Percentiles rank a stretch among this genome's conserved stretches.
Conservation (phyloP, 1,284 basidiomycete genomes). For the Chiua sp. region DNA sequence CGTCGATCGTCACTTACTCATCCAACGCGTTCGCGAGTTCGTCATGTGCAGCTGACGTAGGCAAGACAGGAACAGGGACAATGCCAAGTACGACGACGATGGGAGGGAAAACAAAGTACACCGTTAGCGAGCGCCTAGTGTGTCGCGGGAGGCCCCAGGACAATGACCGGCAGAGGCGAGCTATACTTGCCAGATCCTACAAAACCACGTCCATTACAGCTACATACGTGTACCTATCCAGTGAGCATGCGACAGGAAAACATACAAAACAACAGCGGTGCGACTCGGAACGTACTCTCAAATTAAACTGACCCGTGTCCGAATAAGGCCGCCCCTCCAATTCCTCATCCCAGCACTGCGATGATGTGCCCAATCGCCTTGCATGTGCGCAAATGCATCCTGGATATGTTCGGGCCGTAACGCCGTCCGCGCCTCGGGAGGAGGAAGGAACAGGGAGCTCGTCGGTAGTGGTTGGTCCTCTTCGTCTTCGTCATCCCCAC, state of each 20-base stretch:
- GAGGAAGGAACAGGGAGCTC: constrained; percentile 78
- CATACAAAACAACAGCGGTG: too few relatives aligned
- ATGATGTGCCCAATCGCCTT: constrained; percentile 79
- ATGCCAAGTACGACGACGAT: too few relatives aligned
- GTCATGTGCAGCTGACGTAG: too few relatives aligned
- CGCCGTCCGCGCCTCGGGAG: constrained; percentile 79
- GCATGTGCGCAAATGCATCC: constrained; percentile 89
- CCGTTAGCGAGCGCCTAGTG: background rate
- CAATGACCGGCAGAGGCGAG: background rate
- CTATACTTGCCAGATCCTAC: background rate
- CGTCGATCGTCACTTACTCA: too few relatives aligned
- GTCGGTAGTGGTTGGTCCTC: constrained; percentile 65
- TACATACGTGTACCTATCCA: constrained; percentile 9
- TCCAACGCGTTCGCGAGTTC: too few relatives aligned
- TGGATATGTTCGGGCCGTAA: constrained; percentile 85
- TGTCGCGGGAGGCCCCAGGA: constrained; percentile 12
- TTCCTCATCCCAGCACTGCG: constrained; percentile 87
- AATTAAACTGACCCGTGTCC: constrained; percentile 83
- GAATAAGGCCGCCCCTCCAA: constrained; percentile 82
- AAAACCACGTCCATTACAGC: background rate
- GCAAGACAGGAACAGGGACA: too few relatives aligned
- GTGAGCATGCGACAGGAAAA: background rate
- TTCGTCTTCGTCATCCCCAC: constrained; percentile 56
- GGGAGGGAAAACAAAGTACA: too few relatives aligned
- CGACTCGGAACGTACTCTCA: constrained; percentile 35